Conservation (phyloP, 1,139 yeast species). For the Saccharomyces hybrid region DNA sequence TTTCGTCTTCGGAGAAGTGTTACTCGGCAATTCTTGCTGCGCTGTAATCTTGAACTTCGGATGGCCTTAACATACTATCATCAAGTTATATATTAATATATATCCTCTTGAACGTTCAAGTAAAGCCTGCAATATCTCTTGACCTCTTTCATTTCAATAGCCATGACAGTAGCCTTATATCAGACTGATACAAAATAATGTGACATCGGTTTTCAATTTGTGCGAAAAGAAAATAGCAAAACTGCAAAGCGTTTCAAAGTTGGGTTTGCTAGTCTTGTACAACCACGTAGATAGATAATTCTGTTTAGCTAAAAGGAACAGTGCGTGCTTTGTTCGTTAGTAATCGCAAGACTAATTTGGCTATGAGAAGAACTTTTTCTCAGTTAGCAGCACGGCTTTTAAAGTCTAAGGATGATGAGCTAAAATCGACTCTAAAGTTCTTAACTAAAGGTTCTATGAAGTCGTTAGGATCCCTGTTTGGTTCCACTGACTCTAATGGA, state of each 20-base stretch:
- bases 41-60: not conserved
- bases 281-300: not conserved
- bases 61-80: not conserved
- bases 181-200: not conserved
- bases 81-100: not conserved
- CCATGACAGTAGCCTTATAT: not conserved
- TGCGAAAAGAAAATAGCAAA: not conserved
- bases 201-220: not conserved
- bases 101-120: not conserved
- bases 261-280: not conserved
- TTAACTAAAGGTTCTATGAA: slow-evolving; percentile 17
- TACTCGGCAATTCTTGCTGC: not conserved
- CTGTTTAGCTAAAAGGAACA: not conserved
- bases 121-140: not conserved
- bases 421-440: slow-evolving; percentile 23
- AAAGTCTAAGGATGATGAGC: slow-evolving; percentile 16
- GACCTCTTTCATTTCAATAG: not conserved
- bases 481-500: not conserved
- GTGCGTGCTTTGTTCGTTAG: not conserved
- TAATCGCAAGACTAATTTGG: not conserved
- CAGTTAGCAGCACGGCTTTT: slow-evolving; percentile 11
- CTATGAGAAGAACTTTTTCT: slow-evolving; percentile 18
- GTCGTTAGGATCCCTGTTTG: slow-evolving; percentile 9
- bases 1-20: not conserved
- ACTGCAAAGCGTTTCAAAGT: not conserved